Evolutionary conservation across 1,284 basidiomycete species (phyloP), one percentile per base, ranked within the genome.

Genomic region (Tilletia indica): DNA sequence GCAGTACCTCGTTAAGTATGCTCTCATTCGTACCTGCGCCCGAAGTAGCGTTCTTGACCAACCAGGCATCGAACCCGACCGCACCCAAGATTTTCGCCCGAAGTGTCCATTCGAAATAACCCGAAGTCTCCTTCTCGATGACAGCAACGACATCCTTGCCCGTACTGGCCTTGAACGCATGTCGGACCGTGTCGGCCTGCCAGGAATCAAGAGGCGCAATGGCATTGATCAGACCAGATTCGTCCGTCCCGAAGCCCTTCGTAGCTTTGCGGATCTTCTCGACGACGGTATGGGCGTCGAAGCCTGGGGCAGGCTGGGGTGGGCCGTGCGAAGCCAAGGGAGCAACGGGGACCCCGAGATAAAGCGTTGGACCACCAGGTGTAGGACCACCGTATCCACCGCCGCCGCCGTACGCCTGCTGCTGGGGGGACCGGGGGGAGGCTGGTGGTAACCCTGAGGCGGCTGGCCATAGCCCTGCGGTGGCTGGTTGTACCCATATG

Each of bases 1-100:
- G 76, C 34, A 84, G 66, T 51, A 84, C 74, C 67, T 84, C 83
- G 72, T 80, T 84, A 68, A 84, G 77, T 14, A 83, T 45, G 63
- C 72, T 74, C 68, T 85, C 83, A 73, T 84, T 79, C 9, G 83
- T 85, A 31, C 83, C 83, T 1, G 75, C 77, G 6, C 83, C 83
- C 36, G 77, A 71, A 56, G 77, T 79, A 34, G 83, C 82, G 25
- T 79, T 74, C 68, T 83, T 72, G 67, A 84, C 72, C 63, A 81
- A 73, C 73, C 80, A 77, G 68, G 76, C 79, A 74, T 84, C 83
- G 64, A 75, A 79, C 0, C 76, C 73, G 3, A 84, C 76, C 1
- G 83, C 82, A 11, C 82, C 83, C 47, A 78, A 72, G 16, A 76
- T 77, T 67, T 82, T 77, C 2, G 76, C 72, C 9, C 82, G 72